Evolutionary conservation across 129 eudicot genomes (phyloP), one percentile per base, ranked within the genome.

Genomic region (Cynara cardunculus): DNA sequence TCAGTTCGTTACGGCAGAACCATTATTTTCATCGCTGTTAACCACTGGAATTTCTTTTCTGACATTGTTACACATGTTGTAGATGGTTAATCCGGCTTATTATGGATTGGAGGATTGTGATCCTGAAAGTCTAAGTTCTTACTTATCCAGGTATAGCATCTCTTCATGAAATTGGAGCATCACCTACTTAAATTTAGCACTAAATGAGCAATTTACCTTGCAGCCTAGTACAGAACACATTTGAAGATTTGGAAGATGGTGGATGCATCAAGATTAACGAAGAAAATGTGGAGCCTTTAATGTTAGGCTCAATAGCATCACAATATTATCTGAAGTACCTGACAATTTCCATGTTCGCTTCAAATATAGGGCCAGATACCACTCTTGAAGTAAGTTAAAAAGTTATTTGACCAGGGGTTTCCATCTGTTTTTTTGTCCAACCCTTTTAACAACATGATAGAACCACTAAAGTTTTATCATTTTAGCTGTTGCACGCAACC

Each of bases 201-300:
- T 75, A 22, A 82, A 28, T 37, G 22, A 30, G 34, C 72, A 68
- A 62, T 71, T 82, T 77, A 31, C 18, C 34, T 69, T 53, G 71
- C 90, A 94, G 99, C 87, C 80, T 94, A 76, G 97, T 85, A 56
- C 89, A 89, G 41, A 86, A 84, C 81, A 94, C 99, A 66, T 94
- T 94, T 87, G 99, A 94, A 84, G 99, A 94, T 87, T 88, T 94
- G 78, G 99, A 94, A 90, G 99, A 94, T 83, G 82, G 93, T 83
- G 99, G 99, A 59, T 94, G 99, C 83, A 87, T 94, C 65, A 89
- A 87, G 68, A 89, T 92, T 68, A 73, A 81, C 72, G 99, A 92
- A 77, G 96, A 92, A 78, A 87, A 86, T 73, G 97, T 94, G 85
- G 96, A 88, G 74, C 91, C 99, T 14, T 64, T 78, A 83, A 92